These are phyloP conservation scores for Coemansia sp. DNA, from an alignment of 371 early-diverging fungal genomes.

Conservation along the genomic window DNA sequence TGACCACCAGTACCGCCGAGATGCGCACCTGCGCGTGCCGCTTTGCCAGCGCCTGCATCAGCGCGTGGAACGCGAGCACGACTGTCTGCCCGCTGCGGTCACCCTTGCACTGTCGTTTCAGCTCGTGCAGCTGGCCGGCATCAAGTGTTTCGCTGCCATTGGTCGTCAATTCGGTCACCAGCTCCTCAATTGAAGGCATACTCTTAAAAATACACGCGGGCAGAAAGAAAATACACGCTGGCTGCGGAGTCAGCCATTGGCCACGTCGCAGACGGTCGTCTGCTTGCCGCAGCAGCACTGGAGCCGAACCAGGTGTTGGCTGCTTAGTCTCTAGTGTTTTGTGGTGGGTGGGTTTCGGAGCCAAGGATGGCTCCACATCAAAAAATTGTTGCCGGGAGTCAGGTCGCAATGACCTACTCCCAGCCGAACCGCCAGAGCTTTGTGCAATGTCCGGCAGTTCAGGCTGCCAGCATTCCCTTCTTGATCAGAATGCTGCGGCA, in stretches of 20 bases:
- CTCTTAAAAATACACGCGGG: background rate
- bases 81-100: constrained; percentile 51
- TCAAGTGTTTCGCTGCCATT: constrained; percentile 19
- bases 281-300: too few relatives aligned
- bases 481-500: constrained; percentile 22
- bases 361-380: constrained; percentile 41
- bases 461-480: constrained; percentile 21
- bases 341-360: constrained; percentile 29
- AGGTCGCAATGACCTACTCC: constrained; percentile 35
- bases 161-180: constrained; percentile 28
- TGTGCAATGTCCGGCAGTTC: constrained; percentile 40
- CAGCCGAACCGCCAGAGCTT: constrained; percentile 35
- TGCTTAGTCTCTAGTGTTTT: constrained; percentile 2
- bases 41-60: constrained; percentile 59
- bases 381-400: constrained; percentile 37
- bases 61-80: constrained; percentile 51
- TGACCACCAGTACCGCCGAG: constrained; percentile 61
- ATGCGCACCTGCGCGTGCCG: constrained; percentile 72
- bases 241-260: background rate
- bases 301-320: background rate
- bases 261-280: too few relatives aligned
- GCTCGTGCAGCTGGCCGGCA: constrained; percentile 18
- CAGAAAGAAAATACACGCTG: background rate
- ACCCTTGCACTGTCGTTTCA: constrained; percentile 61
- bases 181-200: constrained; percentile 10